phyloP scores from a whole-genome alignment of 495 filamentous ascomycete genomes.

The Penicillium ucsense region DNA sequence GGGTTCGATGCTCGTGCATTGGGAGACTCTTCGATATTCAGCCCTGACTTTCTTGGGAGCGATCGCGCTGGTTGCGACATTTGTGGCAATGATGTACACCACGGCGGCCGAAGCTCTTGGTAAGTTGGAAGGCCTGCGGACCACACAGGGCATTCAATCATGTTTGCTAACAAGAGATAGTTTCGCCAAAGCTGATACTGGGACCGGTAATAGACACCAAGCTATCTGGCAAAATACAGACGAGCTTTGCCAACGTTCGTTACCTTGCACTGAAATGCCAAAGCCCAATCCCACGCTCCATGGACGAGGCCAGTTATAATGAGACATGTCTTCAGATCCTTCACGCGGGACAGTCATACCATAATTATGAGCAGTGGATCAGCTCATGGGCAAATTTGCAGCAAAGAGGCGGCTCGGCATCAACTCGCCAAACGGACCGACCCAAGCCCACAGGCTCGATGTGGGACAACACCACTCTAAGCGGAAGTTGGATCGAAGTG shows the following conservation, averaged over 20 bases:
- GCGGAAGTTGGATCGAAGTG: slow-evolving; percentile 49
- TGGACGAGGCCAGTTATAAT: slow-evolving; percentile 26
- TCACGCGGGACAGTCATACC: slow-evolving; percentile 51
- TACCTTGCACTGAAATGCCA: slow-evolving; percentile 46
- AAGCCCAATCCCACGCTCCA: slow-evolving; percentile 41
- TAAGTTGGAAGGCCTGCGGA: slow-evolving; percentile 4
- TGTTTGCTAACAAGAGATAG: slow-evolving; percentile 11
- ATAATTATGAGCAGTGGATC: slow-evolving; percentile 41
- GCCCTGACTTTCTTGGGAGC: slow-evolving; percentile 48
- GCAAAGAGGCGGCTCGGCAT: slow-evolving; percentile 22
- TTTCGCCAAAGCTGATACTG: slow-evolving; percentile 53
- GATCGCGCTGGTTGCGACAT: slow-evolving; percentile 46
- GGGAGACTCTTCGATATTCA: slow-evolving; percentile 50
- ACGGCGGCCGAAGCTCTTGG: slow-evolving; percentile 61
- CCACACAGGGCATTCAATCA: background rate
- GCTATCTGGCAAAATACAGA: slow-evolving; percentile 46
- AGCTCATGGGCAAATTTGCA: slow-evolving; percentile 38
- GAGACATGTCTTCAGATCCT: slow-evolving; percentile 54
- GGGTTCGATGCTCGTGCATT: slow-evolving; percentile 58
- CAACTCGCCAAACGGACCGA: slow-evolving; percentile 28
- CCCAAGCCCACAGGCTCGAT: slow-evolving; percentile 47
- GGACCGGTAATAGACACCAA: slow-evolving; percentile 31
- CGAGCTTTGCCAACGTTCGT: slow-evolving; percentile 46
- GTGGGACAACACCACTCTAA: slow-evolving; percentile 56
- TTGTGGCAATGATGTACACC: slow-evolving; percentile 61